Conservation (phyloP, 768 basidiomycete genomes). For the Russula compacta region DNA sequence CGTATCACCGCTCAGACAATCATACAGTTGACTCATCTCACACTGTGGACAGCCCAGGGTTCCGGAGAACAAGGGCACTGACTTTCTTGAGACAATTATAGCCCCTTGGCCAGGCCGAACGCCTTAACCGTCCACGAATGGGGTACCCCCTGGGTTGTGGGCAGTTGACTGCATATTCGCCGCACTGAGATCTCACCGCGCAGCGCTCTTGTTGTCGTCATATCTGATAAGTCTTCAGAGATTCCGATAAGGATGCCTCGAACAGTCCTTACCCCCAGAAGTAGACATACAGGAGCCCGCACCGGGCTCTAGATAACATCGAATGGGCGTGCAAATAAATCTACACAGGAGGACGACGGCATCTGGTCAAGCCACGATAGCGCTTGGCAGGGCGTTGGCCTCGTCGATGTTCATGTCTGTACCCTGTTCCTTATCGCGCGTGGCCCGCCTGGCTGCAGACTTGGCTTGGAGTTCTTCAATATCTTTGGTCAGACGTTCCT, state of each 20-base stretch:
- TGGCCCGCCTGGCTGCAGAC: slow-evolving; percentile 34
- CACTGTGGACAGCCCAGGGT: no score
- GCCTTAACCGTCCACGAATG: no score
- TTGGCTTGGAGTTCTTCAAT: slow-evolving; percentile 45
- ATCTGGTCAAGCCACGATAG: slow-evolving; percentile 1
- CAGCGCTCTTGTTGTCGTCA: background rate
- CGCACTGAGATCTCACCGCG: background rate
- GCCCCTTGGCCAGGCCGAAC: no score
- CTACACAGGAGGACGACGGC: background rate
- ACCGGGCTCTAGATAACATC: background rate
- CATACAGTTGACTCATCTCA: no score
- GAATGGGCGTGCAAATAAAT: background rate
- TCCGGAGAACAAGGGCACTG: no score
- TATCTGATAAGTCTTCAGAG: background rate
- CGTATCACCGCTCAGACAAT: no score
- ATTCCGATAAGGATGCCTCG: background rate
- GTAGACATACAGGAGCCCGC: background rate
- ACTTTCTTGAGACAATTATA: no score
- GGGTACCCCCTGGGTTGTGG: no score
- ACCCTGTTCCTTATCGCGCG: slow-evolving; percentile 6
- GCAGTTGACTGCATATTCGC: no score
- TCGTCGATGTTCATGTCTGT: slow-evolving; percentile 11
- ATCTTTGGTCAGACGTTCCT: slow-evolving; percentile 54
- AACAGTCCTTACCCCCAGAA: background rate
- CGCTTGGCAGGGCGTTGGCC: background rate